Conservation (phyloP, 805 yeast genomes). For the Clavispora asparagi region DNA sequence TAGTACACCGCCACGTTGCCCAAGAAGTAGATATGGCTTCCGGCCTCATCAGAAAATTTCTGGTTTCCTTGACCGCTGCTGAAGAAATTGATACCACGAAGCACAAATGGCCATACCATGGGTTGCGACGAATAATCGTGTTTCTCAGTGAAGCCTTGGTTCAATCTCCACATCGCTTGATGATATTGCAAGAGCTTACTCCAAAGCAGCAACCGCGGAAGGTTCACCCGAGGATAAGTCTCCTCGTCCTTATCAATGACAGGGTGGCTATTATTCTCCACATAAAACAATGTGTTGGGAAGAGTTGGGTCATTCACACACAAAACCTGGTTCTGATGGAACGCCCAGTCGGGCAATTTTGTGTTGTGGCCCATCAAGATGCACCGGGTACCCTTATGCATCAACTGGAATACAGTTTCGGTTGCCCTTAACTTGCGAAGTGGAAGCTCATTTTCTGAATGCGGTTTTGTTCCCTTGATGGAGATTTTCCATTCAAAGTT, state of each 20-base stretch:
- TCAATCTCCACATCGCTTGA: conserved; percentile 47
- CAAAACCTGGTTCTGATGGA: conserved; percentile 79
- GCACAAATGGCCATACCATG: conserved; percentile 55
- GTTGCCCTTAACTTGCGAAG: conserved; percentile 44
- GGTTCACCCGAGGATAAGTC: conserved; percentile 16
- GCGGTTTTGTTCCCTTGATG: conserved; percentile 32
- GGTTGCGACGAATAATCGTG: conserved; percentile 43
- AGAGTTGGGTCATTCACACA: conserved; percentile 73
- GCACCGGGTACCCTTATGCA: conserved; percentile 66
- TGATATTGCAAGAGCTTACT: conserved; percentile 53
- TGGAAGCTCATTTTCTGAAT: conserved; percentile 30
- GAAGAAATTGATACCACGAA: conserved; percentile 58
- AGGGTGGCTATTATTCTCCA: conserved; percentile 65
- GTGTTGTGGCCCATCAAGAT: conserved; percentile 66
- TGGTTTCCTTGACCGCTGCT: conserved; percentile 30
- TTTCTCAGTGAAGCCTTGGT: conserved; percentile 41
- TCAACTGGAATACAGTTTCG: conserved; percentile 64
- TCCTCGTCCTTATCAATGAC: conserved; percentile 21
- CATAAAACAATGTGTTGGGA: conserved; percentile 65
- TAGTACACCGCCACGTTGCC: conserved; percentile 64
- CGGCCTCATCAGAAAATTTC: conserved; percentile 16
- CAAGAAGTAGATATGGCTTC: conserved; percentile 46
- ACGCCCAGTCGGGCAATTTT: conserved; percentile 81
- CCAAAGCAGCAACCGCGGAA: conserved; percentile 38
- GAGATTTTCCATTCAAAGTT: conserved; percentile 68